Percentiles rank a stretch among this genome's conserved stretches.
Evolutionary conservation across 1,139 yeast genomes (phyloP).

Genomic region (Ogataea hybrid): DNA sequence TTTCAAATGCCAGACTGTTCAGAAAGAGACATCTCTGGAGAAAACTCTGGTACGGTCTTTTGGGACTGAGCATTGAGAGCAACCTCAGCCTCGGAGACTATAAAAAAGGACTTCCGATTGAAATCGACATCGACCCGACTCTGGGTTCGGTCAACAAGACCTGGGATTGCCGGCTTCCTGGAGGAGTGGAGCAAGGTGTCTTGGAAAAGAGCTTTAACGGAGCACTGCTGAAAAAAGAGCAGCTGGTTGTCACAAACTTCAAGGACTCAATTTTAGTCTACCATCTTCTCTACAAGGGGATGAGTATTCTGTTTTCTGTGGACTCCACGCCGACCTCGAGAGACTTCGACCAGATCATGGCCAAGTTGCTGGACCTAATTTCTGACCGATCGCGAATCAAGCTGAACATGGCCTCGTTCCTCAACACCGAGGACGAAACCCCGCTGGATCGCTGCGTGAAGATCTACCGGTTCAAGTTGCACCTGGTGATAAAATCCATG

Average conservation of each 20-base stretch:
- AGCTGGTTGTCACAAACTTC: slow-evolving; percentile 35
- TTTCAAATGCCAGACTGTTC: slow-evolving; percentile 29
- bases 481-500: slow-evolving; percentile 42
- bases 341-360: slow-evolving; percentile 31
- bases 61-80: slow-evolving; percentile 31
- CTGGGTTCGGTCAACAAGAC: slow-evolving; percentile 29
- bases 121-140: slow-evolving; percentile 33
- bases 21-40: slow-evolving; percentile 36
- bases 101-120: slow-evolving; percentile 34
- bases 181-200: slow-evolving; percentile 34
- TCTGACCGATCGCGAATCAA: slow-evolving; percentile 35
- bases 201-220: slow-evolving; percentile 33
- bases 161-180: slow-evolving; percentile 36
- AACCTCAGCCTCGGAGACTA: slow-evolving; percentile 35
- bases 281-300: slow-evolving; percentile 34
- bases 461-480: slow-evolving; percentile 30
- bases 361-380: slow-evolving; percentile 28
- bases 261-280: slow-evolving; percentile 37
- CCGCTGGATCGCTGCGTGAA: slow-evolving; percentile 26
- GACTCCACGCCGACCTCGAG: slow-evolving; percentile 35
- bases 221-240: slow-evolving; percentile 33
- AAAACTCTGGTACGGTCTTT: slow-evolving; percentile 34
- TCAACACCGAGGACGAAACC: slow-evolving; percentile 21
- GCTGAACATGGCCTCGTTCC: slow-evolving; percentile 24
- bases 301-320: slow-evolving; percentile 35